phyloP scores from a whole-genome alignment of 2,329 filamentous ascomycete genomes.

The Fusarium falciforme region DNA sequence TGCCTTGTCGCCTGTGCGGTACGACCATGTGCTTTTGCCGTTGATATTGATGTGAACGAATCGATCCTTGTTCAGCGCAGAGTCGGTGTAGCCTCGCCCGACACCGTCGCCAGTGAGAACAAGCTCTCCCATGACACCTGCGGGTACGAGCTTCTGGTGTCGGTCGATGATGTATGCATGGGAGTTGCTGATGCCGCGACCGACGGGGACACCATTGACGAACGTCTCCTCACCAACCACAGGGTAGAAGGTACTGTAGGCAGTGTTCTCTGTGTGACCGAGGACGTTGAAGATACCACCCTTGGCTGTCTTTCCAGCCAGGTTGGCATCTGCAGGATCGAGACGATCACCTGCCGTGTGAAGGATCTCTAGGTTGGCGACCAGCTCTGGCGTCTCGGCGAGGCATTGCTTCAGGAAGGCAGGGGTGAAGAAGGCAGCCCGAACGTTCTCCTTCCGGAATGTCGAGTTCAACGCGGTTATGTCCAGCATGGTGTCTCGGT shows the following conservation, averaged over 20 bases:
- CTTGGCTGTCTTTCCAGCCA: neutral
- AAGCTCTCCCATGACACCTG: constrained; percentile 41
- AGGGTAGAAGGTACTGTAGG: constrained; percentile 26
- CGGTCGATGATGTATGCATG: constrained; percentile 34
- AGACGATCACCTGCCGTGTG: constrained; percentile 26
- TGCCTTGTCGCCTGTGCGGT: constrained; percentile 39
- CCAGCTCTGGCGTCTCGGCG: neutral
- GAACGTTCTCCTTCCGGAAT: constrained; percentile 12
- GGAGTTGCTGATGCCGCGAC: constrained; percentile 34
- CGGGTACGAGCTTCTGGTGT: constrained; percentile 25
- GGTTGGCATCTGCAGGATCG: constrained; percentile 13
- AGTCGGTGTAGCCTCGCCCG: constrained; percentile 18
- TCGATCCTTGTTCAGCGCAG: constrained; percentile 6
- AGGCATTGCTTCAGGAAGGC: constrained; percentile 31
- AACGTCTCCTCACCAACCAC: neutral
- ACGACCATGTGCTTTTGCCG: constrained; percentile 3
- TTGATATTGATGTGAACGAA: constrained; percentile 22
- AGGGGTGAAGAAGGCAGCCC: constrained; percentile 11
- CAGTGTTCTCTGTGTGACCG: constrained; percentile 18
- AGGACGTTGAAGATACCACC: neutral
- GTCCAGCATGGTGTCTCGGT: constrained; percentile 24
- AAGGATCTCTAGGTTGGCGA: constrained; percentile 17
- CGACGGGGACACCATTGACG: constrained; percentile 39
- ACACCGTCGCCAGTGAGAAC: constrained; percentile 32
- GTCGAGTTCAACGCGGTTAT: constrained; percentile 7